These are phyloP conservation scores for Trichoderma koningiopsis DNA, from an alignment of 2,329 filamentous ascomycete genomes.

Conservation along the genomic window DNA sequence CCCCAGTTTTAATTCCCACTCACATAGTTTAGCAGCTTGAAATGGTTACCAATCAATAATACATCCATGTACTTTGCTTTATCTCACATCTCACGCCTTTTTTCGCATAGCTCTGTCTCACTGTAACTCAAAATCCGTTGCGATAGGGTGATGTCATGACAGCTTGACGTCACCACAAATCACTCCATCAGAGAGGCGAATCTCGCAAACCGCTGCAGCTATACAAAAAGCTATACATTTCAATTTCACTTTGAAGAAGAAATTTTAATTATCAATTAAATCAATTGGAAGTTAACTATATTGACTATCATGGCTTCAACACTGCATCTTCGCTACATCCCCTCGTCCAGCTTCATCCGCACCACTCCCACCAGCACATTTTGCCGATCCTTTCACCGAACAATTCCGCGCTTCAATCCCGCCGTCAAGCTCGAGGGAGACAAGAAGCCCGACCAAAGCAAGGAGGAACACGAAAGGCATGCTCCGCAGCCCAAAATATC, in stretches of 20 bases:
- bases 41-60: background rate
- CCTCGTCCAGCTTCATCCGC: slow-evolving; percentile 8
- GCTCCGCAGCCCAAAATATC: slow-evolving; percentile 54
- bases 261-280: background rate
- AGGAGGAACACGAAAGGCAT: slow-evolving; percentile 31
- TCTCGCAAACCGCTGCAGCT: background rate
- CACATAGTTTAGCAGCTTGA: background rate
- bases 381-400: slow-evolving; percentile 9
- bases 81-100: background rate
- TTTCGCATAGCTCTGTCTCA: background rate
- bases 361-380: background rate
- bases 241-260: background rate
- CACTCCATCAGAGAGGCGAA: background rate
- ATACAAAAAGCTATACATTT: background rate
- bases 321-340: background rate
- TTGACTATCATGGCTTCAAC: slow-evolving; percentile 8
- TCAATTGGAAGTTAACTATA: background rate
- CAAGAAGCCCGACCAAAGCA: background rate
- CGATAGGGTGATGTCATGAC: slow-evolving; percentile 28
- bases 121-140: background rate
- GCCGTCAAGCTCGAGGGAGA: slow-evolving; percentile 1
- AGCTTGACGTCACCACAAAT: slow-evolving; percentile 19
- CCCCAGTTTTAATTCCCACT: background rate
- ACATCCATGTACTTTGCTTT: background rate
- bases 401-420: background rate